phyloP scores from a whole-genome alignment of 306 rosid genomes.

The Mimosa pudica region DNA sequence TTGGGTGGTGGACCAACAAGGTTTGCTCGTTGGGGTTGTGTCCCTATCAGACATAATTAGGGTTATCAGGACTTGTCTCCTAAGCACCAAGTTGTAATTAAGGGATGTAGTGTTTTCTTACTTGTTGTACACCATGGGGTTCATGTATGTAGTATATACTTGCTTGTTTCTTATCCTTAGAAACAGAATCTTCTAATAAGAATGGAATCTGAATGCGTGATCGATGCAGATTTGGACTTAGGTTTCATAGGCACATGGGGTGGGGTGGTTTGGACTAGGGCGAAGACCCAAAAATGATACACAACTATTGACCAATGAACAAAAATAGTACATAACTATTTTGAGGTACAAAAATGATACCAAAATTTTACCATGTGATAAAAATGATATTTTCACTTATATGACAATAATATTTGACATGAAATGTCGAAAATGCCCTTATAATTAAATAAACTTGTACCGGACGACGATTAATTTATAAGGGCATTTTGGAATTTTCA shows the following conservation, averaged over 20 bases:
- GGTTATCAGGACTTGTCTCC: conserved; percentile 54
- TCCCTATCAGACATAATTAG: conserved; percentile 75
- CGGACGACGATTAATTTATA: too few relatives aligned
- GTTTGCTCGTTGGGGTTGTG: conserved; percentile 73
- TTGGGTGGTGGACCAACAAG: conserved; percentile 80
- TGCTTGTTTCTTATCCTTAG: background rate
- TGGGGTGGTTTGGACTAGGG: too few relatives aligned
- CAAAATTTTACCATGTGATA: too few relatives aligned
- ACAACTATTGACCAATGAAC: too few relatives aligned
- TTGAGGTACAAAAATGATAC: too few relatives aligned
- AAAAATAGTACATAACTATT: too few relatives aligned
- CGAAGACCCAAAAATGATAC: too few relatives aligned
- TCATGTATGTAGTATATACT: background rate
- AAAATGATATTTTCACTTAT: too few relatives aligned
- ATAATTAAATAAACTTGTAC: too few relatives aligned
- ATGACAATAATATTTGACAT: too few relatives aligned
- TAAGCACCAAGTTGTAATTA: background rate
- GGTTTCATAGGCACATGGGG: background rate
- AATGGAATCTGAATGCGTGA: background rate
- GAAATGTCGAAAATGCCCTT: too few relatives aligned
- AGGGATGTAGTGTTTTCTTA: background rate
- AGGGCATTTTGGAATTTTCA: too few relatives aligned
- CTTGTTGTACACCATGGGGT: background rate
- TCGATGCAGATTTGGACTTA: background rate
- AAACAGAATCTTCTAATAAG: background rate